A percentile compares a stretch with the other conserved stretches of the same genome.
phyloP scores from a whole-genome alignment of 768 basidiomycete genomes.

The Tephrocybe sp. region DNA sequence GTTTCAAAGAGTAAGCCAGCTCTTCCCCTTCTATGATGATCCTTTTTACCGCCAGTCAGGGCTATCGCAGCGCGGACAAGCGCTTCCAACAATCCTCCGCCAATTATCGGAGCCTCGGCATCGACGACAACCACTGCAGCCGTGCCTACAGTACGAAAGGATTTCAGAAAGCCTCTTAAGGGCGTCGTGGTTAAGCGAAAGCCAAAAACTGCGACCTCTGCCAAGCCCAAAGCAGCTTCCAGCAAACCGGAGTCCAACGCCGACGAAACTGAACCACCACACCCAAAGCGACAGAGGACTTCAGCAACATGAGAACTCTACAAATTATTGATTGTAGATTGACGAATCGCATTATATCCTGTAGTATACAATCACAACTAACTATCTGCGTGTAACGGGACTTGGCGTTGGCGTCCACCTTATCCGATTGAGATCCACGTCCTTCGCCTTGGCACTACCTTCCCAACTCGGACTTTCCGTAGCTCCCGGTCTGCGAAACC shows the following conservation, averaged over 20 bases:
- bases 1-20: constrained; percentile 68
- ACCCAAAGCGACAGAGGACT: constrained; percentile 62
- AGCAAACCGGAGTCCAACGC: constrained; percentile 15
- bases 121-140: constrained; percentile 29
- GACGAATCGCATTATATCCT: background rate
- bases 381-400: constrained; percentile 20
- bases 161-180: constrained; percentile 66
- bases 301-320: constrained; percentile 25
- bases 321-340: constrained; percentile 3
- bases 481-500: constrained; percentile 62
- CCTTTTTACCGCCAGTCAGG: constrained; percentile 25
- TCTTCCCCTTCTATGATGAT: constrained; percentile 3
- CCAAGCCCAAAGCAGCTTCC: constrained; percentile 15
- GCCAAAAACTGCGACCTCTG: constrained; percentile 37
- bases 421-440: constrained; percentile 62
- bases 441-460: constrained; percentile 40
- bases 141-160: constrained; percentile 51
- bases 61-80: constrained; percentile 70
- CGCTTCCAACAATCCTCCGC: constrained; percentile 45
- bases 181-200: constrained; percentile 84
- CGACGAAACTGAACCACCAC: constrained; percentile 26
- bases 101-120: constrained; percentile 34
- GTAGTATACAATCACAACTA: background rate
- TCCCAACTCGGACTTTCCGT: constrained; percentile 66
- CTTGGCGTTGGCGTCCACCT: constrained; percentile 81